Evolutionary conservation across 2,329 filamentous ascomycete species (phyloP).

Genomic region (Pseudogymnoascus sp.): DNA sequence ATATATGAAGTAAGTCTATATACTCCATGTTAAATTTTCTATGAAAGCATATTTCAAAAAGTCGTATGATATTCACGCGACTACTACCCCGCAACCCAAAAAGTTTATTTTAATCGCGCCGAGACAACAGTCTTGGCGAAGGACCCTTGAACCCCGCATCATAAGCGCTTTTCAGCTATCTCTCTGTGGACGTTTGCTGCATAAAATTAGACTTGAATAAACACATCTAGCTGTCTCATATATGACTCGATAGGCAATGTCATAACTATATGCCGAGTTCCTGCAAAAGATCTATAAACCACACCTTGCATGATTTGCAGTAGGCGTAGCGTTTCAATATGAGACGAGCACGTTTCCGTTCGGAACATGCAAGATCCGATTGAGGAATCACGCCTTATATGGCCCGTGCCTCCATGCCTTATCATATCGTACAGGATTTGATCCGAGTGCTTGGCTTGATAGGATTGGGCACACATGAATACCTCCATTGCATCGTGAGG

Average conservation of each 20-base stretch:
- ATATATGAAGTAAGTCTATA: neutral
- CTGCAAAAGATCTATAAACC: neutral
- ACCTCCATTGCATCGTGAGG: neutral
- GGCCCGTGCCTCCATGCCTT: neutral
- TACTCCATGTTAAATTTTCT: neutral
- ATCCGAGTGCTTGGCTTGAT: neutral
- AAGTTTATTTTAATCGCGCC: neutral
- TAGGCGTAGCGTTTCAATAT: neutral
- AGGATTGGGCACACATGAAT: neutral
- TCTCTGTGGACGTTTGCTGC: neutral
- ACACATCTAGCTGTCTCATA: too few relatives aligned
- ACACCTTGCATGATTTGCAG: neutral
- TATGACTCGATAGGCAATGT: neutral
- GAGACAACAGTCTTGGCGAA: neutral
- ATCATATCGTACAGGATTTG: neutral
- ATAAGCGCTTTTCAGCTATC: neutral
- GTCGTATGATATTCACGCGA: neutral
- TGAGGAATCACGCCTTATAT: neutral
- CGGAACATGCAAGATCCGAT: neutral
- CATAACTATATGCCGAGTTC: neutral
- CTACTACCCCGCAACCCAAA: slow-evolving; percentile 5
- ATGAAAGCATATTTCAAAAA: neutral
- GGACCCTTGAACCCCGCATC: neutral
- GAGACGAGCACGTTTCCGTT: neutral
- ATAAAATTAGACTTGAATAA: neutral